Base-by-base conservation (phyloP, 805 yeast genomes). In the Wickerhamiella brachini region DNA sequence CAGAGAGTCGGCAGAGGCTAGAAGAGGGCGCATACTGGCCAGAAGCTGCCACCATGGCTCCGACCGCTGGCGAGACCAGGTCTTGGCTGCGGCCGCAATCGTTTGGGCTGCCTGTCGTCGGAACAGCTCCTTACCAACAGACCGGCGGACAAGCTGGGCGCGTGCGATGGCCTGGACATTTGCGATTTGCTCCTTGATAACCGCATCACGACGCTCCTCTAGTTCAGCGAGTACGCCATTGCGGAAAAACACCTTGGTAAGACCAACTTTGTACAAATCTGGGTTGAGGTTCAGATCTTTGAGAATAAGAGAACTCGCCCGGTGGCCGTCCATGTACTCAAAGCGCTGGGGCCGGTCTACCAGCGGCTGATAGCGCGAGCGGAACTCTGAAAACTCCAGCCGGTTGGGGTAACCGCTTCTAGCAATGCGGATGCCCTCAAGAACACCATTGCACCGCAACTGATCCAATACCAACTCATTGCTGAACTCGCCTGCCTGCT, bases 321-420 rank as follows among this genome's bases (percentile, higher is more conserved):
- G 79, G 62, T 81, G 87, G 53, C 76, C 71, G 53, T 78, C 75
- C 18, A 61, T 62, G 5, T 68, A 60, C 1, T 69, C 66, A 12
- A 48, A 31, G 8, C 51, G 44, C 7, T 49, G 61, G 59, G 17
- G 72, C 73, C 41, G 71, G 67, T 46, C 75, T 74, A 79, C 73
- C 23, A 93, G 69, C n/a, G 89, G 76, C 29, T 77, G 76, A 64
- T 93, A 93, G 50, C 95, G 74, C 39, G 71, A 73, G 49, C 76
- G 78, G 68, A 93, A 93, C 47, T 86, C 90, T 45, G 80, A 77
- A 65, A 89, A 90, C 26, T 81, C 78, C 62, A 90, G 79, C 57
- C 96, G 77, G 66, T 93, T 93, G 5, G 99, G 99, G 65, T 83
- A 93, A 1, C 99, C 99, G 8, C 95, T 87, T 56, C 99, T 77